Evolutionary conservation across 192 early-diverging fungal genomes (phyloP).

Genomic region (Coemansia sp.): DNA sequence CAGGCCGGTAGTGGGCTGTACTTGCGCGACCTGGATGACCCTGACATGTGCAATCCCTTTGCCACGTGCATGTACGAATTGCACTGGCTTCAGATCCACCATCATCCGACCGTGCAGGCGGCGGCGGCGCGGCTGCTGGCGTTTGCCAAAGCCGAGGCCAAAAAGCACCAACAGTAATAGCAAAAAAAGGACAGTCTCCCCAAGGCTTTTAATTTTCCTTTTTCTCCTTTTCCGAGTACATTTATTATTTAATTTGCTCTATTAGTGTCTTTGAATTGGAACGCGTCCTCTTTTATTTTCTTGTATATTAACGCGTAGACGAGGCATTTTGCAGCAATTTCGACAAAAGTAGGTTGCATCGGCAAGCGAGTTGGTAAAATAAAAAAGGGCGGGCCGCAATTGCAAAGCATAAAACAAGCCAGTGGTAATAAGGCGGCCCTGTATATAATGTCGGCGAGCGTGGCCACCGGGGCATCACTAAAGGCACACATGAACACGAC

Average conservation of each 20-base stretch:
- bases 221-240: conserved; percentile 12
- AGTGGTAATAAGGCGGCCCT: background rate
- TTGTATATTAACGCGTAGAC: conserved; percentile 5
- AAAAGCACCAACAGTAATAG: conserved; percentile 38
- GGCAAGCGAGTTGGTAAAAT: background rate
- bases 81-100: conserved; percentile 61
- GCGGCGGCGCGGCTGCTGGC: conserved; percentile 38
- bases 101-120: conserved; percentile 31
- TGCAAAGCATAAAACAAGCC: background rate
- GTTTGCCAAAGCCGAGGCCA: conserved; percentile 39
- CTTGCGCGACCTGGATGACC: conserved; percentile 76
- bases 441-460: conserved; percentile 50
- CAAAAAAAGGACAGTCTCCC: background rate
- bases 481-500: conserved; percentile 30
- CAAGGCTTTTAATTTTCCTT: conserved; percentile 2
- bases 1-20: conserved; percentile 81
- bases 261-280: conserved; percentile 4
- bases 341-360: background rate
- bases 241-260: conserved; percentile 15
- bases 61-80: conserved; percentile 89
- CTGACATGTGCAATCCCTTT: conserved; percentile 94
- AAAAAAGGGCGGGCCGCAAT: background rate
- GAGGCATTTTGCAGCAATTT: background rate
- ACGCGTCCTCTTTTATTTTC: conserved; percentile 4
- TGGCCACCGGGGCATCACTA: conserved; percentile 31